Evolutionary conservation across 495 filamentous ascomycete species (phyloP), one percentile per base, ranked within the genome.

Genomic region (Penicillium coprophilum): DNA sequence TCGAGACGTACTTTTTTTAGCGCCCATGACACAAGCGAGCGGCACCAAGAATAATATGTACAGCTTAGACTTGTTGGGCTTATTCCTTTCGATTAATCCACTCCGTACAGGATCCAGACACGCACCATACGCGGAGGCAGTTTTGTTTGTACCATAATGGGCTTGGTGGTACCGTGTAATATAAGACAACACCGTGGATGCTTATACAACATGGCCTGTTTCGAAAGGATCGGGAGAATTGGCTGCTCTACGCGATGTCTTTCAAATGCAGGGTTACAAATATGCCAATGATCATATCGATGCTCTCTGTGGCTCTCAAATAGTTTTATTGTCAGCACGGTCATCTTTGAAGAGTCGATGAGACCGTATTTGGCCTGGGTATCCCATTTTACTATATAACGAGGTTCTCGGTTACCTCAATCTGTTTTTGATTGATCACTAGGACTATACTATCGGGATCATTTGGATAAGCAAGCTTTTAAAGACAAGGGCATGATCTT

Each of bases 1-100:
- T 23, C 40, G 43, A 54, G 41, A 28, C 52, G 52, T 54, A 41
- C 38, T 28, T 43, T 28, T 43, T 39, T 54, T 54, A 15, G 52
- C 52, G 52, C 52, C 17, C 31, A 54, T 21, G 21, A 34, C 41
- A 36, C 43, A 36, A 46, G 31, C 32, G 20, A 21, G 43, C 50
- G 27, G 27, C 19, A 32, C 20, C 20, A 44, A 44, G 41, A 21
- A n/a, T n/a, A n/a, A 9, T 24, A 20, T n/a, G n/a, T n/a, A n/a
- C n/a, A n/a, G n/a, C 24, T 5, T 27, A 27, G 30, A 36, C 20
- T 23, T 13, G 13, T 10, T 15, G 6, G 21, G 9, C 27, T n/a
- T 28, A n/a, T 30, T 24, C 13, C 1, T 40, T 8, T 19, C 12
- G 5, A 28, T 40, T 30, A 30, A 8, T 38, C n/a, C n/a, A 38